phyloP scores from a whole-genome alignment of 495 filamentous ascomycete genomes.

The Tuber magnatum region DNA sequence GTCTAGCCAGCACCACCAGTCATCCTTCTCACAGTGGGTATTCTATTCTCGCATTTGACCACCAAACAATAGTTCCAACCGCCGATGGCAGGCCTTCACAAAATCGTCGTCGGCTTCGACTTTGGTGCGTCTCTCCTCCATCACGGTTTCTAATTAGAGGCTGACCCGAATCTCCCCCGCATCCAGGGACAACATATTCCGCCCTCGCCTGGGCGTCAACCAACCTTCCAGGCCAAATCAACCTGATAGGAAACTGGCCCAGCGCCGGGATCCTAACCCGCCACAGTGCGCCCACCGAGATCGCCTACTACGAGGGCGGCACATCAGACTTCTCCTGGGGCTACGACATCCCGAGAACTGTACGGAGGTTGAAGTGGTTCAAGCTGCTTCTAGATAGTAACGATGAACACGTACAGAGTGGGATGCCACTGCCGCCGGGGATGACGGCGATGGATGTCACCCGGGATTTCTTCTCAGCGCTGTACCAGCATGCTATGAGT shows the following conservation, averaged over 20 bases:
- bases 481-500: constrained; percentile 65
- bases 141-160: not conserved
- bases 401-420: constrained; percentile 46
- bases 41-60: not conserved
- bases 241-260: constrained; percentile 15
- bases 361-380: constrained; percentile 63
- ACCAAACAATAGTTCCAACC: not conserved
- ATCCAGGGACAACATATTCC: constrained; percentile 17
- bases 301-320: constrained; percentile 47
- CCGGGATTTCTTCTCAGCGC: constrained; percentile 58
- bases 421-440: constrained; percentile 8
- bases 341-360: constrained; percentile 66
- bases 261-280: constrained; percentile 11
- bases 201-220: constrained; percentile 17
- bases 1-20: not conserved
- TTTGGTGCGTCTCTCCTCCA: constrained; percentile 6
- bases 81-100: constrained; percentile 6
- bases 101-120: constrained; percentile 16
- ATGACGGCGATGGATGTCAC: constrained; percentile 20
- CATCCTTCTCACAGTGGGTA: not conserved
- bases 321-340: constrained; percentile 56
- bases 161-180: not conserved
- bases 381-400: constrained; percentile 66
- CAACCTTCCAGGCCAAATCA: constrained; percentile 13
- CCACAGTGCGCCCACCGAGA: constrained; percentile 56